Conservation (phyloP, 257 asterid genomes). For the Solanum pennellii region DNA sequence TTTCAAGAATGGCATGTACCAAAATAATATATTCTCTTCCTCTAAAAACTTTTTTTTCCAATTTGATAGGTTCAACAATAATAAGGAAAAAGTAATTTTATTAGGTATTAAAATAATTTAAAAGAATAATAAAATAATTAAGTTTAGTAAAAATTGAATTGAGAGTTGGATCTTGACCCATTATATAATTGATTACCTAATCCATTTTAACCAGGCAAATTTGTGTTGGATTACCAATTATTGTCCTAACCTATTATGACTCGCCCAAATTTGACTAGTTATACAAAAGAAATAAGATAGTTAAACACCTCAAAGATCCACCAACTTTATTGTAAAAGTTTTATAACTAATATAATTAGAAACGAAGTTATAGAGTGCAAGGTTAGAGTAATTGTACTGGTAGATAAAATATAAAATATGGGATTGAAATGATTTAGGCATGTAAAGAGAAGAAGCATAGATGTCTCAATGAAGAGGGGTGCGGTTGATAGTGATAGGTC, state of each 20-base stretch:
- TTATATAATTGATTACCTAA: too few relatives aligned
- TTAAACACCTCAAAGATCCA: not conserved
- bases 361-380: not conserved
- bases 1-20: not conserved
- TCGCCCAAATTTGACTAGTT: not conserved
- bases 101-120: too few relatives aligned
- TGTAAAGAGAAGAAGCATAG: not conserved
- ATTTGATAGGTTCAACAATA: not conserved
- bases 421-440: not conserved
- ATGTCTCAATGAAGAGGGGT: not conserved
- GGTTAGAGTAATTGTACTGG: not conserved
- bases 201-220: not conserved
- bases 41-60: too few relatives aligned
- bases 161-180: not conserved
- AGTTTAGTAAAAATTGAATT: too few relatives aligned
- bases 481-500: not conserved
- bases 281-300: not conserved
- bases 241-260: not conserved
- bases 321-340: not conserved
- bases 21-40: too few relatives aligned
- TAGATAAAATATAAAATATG: not conserved
- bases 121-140: not conserved
- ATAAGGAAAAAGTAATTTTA: not conserved
- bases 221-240: too few relatives aligned
- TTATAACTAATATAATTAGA: not conserved